Evolutionary conservation across 2,329 filamentous ascomycete species (phyloP).

Genomic region (Aspergillus japonicus): DNA sequence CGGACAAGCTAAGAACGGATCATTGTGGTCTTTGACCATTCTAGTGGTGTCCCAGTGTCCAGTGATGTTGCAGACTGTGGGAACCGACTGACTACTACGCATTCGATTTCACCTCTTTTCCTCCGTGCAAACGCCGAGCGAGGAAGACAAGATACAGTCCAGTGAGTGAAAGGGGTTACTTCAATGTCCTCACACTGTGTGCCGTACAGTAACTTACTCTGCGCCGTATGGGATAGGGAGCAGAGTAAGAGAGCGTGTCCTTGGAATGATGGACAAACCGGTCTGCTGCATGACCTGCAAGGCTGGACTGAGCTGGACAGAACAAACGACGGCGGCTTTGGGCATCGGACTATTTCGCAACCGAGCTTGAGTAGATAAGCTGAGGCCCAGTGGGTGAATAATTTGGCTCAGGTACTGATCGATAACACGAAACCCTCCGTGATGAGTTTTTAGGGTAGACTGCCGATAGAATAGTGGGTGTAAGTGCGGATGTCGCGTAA

Average conservation of each 20-base stretch:
- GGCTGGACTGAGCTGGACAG: neutral
- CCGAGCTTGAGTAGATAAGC: neutral
- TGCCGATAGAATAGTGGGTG: neutral
- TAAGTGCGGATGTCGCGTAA: too few relatives aligned
- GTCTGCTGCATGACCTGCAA: neutral
- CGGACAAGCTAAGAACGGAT: neutral
- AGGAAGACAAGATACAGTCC: neutral
- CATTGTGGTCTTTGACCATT: neutral
- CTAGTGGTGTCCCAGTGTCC: neutral
- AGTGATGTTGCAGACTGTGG: neutral
- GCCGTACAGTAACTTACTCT: too few relatives aligned
- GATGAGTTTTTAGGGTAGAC: neutral
- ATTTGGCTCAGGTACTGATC: neutral
- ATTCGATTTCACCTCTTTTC: neutral
- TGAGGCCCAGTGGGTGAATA: neutral
- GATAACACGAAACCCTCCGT: neutral
- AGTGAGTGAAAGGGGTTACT: neutral
- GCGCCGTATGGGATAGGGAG: neutral
- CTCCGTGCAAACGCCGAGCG: neutral
- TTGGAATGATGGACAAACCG: neutral
- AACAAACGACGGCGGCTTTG: neutral
- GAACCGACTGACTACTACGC: neutral
- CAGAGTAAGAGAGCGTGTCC: neutral
- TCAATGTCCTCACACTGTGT: too few relatives aligned
- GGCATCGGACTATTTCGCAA: neutral